Evolutionary conservation across 1,284 basidiomycete species (phyloP).

Genomic region (Moesziomyces antarcticus): DNA sequence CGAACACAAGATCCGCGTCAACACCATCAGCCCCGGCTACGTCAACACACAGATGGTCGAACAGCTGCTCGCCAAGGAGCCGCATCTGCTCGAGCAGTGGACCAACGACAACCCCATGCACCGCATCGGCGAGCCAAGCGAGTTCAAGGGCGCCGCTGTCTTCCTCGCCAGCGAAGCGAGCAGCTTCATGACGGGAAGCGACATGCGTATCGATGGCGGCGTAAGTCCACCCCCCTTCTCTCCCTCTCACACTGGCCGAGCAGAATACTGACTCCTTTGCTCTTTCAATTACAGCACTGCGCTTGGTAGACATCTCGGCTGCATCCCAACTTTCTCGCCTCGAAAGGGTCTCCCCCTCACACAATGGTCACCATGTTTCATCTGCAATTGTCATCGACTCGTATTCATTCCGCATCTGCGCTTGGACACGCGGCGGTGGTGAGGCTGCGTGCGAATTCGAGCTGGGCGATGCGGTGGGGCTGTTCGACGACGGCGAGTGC

Average conservation of each 20-base stretch:
- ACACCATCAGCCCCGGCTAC: constrained; percentile 56
- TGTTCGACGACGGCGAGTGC: constrained; percentile 42
- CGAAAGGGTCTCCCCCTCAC: too few relatives aligned
- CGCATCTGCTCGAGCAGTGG: constrained; percentile 77
- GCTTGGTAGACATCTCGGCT: too few relatives aligned
- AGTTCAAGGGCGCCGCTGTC: constrained; percentile 77
- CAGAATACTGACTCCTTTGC: too few relatives aligned
- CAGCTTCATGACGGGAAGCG: constrained; percentile 57
- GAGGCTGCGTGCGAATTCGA: background rate
- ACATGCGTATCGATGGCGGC: constrained; percentile 60
- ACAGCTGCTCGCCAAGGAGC: constrained; percentile 77
- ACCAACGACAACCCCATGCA: constrained; percentile 79
- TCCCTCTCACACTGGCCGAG: too few relatives aligned
- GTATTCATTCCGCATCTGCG: too few relatives aligned
- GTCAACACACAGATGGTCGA: constrained; percentile 77
- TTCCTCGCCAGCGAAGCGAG: constrained; percentile 76
- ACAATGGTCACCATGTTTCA: too few relatives aligned
- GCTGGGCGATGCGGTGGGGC: constrained; percentile 4
- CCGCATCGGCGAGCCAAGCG: constrained; percentile 78
- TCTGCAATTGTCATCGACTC: too few relatives aligned
- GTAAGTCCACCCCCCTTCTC: background rate
- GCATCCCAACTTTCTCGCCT: too few relatives aligned
- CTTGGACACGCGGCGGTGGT: background rate
- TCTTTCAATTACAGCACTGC: too few relatives aligned
- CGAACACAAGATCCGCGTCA: constrained; percentile 72